Base-by-base conservation (phyloP, 345 rosid species). In the Eucalyptus shirleyi region DNA sequence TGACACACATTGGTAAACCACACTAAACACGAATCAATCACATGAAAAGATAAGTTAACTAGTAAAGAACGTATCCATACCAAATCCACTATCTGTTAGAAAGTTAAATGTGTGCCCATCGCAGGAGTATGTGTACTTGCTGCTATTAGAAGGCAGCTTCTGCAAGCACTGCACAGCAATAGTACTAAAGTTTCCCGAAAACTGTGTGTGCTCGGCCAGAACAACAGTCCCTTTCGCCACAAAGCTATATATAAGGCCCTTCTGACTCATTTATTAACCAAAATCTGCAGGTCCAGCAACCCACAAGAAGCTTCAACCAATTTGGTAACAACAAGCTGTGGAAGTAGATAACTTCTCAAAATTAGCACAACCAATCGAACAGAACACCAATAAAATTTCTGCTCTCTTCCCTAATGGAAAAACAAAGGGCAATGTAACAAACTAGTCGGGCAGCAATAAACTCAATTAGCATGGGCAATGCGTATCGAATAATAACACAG, bases 121-220 rank as follows among this genome's bases (percentile, higher is more conserved):
- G 47, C 99, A 96, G 32, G 99, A 96, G 91, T 94, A 98, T 11
- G 99, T 96, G 91, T 94, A 96, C 95, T 98, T 98, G 99, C 95
- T 96, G 94, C 99, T 97, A 92, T 94, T 95, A 5, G 97, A 94
- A 82, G 99, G 98, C 86, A 97, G 96, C 94, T 94, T 98, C 94
- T 97, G 99, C 30, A 98, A 95, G 90, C 99, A 98, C 59, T 98
- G 99, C 90, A 98, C 98, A 69, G 99, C 99, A 86, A 98, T 92
- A 91, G 99, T 97, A 93, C 99, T 97, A 87, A 98, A 98, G 93
- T 98, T 98, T 86, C 99, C 99, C 0, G 99, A 93, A 92, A 94
- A 98, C 6, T 97, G 91, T 8, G 99, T 98, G 92, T 98, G 99
- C 92, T 98, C 99, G 0, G 99, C 99, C 88, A 98, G 69, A 89